A percentile compares a stretch with the other conserved stretches of the same genome.
Evolutionary conservation across 768 basidiomycete genomes (phyloP).

Genomic region (Tylopilus balloui): DNA sequence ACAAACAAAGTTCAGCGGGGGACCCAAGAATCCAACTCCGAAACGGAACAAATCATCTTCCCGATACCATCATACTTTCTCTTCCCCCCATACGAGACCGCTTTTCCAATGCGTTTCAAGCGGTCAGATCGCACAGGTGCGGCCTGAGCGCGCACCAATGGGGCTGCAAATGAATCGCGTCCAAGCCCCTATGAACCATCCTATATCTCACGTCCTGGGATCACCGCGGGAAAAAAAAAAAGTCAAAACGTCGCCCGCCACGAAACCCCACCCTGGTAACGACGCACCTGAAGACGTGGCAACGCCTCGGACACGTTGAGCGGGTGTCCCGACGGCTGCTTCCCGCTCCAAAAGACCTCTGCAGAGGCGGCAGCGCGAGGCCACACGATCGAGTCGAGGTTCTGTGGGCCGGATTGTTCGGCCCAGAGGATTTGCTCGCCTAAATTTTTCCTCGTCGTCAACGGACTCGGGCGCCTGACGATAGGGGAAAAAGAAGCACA

Average conservation of each 20-base stretch:
- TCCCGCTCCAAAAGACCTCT: conserved; percentile 53
- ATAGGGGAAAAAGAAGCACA: conserved; percentile 6
- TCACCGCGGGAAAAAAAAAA: neutral
- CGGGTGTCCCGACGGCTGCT: conserved; percentile 32
- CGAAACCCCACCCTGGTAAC: too few relatives aligned
- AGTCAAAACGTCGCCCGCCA: too few relatives aligned
- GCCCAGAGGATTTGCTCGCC: conserved; percentile 42
- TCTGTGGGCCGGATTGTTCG: conserved; percentile 43
- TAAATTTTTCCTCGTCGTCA: conserved; percentile 8
- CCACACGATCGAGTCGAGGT: conserved; percentile 45
- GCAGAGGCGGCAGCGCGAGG: conserved; percentile 44
- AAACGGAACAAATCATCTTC: too few relatives aligned
- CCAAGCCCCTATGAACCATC: conserved; percentile 45
- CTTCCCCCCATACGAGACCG: too few relatives aligned
- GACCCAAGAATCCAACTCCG: too few relatives aligned
- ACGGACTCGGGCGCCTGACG: neutral
- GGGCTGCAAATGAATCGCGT: conserved; percentile 50
- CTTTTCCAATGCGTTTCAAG: neutral
- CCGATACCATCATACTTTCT: too few relatives aligned
- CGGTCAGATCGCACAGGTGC: conserved; percentile 37
- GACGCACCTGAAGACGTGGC: conserved; percentile 43
- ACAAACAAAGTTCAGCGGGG: too few relatives aligned
- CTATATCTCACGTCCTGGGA: conserved; percentile 41
- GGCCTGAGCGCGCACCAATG: conserved; percentile 54
- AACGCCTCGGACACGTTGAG: conserved; percentile 38